Evolutionary conservation across 1,284 basidiomycete genomes (phyloP).

Genomic region (Cryptococcus depauperatus): DNA sequence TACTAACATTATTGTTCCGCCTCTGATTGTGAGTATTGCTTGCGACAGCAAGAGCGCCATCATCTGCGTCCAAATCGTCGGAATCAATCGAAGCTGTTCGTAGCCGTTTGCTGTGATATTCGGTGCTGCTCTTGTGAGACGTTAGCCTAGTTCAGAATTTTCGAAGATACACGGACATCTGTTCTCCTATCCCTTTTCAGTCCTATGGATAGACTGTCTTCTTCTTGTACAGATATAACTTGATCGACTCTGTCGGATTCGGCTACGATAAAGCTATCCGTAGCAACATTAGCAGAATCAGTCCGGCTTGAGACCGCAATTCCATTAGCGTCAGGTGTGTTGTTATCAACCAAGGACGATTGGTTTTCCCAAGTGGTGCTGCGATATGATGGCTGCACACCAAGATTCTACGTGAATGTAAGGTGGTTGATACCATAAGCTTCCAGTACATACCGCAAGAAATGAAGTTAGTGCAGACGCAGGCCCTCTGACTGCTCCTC

Average conservation of each 20-base stretch:
- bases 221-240: slow-evolving; percentile 18
- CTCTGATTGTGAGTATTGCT: slow-evolving; percentile 2
- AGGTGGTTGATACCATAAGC: neutral
- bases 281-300: slow-evolving; percentile 34
- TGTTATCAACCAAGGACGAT: slow-evolving; percentile 11
- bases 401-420: slow-evolving; percentile 33
- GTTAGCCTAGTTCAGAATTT: neutral
- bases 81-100: slow-evolving; percentile 48
- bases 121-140: slow-evolving; percentile 17
- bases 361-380: slow-evolving; percentile 32
- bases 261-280: slow-evolving; percentile 25
- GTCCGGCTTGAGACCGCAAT: slow-evolving; percentile 11
- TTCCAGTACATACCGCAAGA: slow-evolving; percentile 56
- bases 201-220: neutral
- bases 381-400: slow-evolving; percentile 33
- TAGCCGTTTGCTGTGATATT: slow-evolving; percentile 39
- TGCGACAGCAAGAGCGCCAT: slow-evolving; percentile 8
- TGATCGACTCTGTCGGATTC: slow-evolving; percentile 29
- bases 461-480: slow-evolving; percentile 88
- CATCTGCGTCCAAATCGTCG: slow-evolving; percentile 57
- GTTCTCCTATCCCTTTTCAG: slow-evolving; percentile 18
- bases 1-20: too few species aligned
- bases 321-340: slow-evolving; percentile 2
- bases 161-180: slow-evolving; percentile 12
- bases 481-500: slow-evolving; percentile 62